These are phyloP conservation scores for Wickerhamomyces kurtzmanii DNA, from an alignment of 805 yeast genomes.

Conservation along the genomic window DNA sequence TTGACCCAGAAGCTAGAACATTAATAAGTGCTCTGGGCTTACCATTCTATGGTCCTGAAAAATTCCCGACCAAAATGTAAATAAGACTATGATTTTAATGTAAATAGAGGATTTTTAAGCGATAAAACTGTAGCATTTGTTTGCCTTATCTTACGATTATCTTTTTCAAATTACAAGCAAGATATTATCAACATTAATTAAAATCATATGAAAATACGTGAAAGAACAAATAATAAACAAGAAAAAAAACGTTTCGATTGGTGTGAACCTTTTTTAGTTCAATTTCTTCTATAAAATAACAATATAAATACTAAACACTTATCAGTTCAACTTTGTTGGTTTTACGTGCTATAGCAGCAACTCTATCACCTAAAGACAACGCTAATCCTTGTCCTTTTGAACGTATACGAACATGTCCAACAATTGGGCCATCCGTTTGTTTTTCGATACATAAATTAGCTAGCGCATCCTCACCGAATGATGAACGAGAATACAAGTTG, in stretches of 20 bases:
- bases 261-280: no score
- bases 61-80: no score
- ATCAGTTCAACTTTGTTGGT: conserved; percentile 26
- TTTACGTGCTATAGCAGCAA: conserved; percentile 71
- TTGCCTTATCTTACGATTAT: no score
- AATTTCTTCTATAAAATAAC: no score
- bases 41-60: conserved; percentile 58
- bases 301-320: conserved; percentile 22
- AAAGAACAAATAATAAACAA: no score
- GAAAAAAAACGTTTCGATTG: no score
- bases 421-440: conserved; percentile 60
- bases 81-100: no score
- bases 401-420: conserved; percentile 93
- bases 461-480: conserved; percentile 96
- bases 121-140: no score
- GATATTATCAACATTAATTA: no score
- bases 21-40: conserved; percentile 74
- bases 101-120: no score
- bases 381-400: conserved; percentile 98
- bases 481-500: conserved; percentile 81
- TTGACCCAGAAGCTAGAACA: conserved; percentile 83
- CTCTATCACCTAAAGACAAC: conserved; percentile 86
- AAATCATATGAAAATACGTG: no score
- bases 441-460: conserved; percentile 93
- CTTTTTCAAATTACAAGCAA: no score